Base-by-base conservation (phyloP, 2,329 filamentous ascomycete genomes). In the Coniochaeta sp. region DNA sequence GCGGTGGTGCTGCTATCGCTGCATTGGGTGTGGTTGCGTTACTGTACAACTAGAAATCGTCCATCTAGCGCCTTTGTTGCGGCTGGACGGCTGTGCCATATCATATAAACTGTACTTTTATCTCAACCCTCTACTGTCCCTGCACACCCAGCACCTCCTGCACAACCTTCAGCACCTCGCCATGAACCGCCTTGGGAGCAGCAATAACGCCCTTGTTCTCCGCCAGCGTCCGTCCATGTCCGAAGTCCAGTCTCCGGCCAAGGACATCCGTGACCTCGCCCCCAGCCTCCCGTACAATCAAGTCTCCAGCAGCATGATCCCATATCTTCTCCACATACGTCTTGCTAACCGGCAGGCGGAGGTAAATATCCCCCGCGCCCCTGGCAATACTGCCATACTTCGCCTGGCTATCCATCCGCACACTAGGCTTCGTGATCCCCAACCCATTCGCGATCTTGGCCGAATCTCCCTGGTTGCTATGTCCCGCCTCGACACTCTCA, bases 321-420 rank as follows among this genome's bases (percentile, higher is more conserved):
- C 94, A 99, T 60, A 99, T 99, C 82, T 99, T 99, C 78, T 99
- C 94, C 68, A 95, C 84, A 73, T 99, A 99, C 51, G 86, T 85
- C 66, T 82, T 87, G 54, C 65, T 67, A 5, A 89, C 86, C 3
- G 94, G 94, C 53, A 99, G 74, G 51, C 95, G 82, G 53, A 99
- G 79, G 72, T 99, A 99, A 58, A 99, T 85, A 65, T 99, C 94
- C 48, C 91, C 94, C 5, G 91, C 91, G 45, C 94, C 94, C 56
- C 94, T 81, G 31, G 94, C 94, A 66, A 99, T 95, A 31, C 89
- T 94, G 56, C 86, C 92, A 71, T 99, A 99, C 72, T 99, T 99
- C 61, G 94, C 92, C 72, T 99, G 94, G 50, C 89, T 95, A 73
- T 99, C 94, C 87, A 99, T 94, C 58, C 92, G 83, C 54, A 99